These are phyloP conservation scores for Rasamsonia emersonii DNA, from an alignment of 2,329 filamentous ascomycete species.

Conservation along the genomic window DNA sequence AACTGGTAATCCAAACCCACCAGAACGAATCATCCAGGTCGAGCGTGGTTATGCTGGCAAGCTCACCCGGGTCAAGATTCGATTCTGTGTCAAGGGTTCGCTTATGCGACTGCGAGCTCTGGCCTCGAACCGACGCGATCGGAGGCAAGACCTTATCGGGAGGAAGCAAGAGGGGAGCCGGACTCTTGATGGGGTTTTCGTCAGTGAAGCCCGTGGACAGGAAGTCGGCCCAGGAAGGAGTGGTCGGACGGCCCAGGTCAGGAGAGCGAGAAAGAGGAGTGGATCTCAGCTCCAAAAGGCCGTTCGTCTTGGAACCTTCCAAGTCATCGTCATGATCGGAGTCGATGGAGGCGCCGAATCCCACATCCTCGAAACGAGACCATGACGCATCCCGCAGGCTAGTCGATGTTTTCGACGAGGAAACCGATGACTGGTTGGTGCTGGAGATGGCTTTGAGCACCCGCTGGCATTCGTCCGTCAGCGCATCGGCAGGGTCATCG, in stretches of 20 bases:
- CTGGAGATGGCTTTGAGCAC: conserved; percentile 83
- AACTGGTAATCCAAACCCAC: conserved; percentile 99
- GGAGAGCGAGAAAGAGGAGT: conserved; percentile 59
- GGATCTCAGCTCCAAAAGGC: conserved; percentile 50
- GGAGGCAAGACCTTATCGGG: conserved; percentile 87
- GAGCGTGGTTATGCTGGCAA: conserved; percentile 80
- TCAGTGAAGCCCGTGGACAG: conserved; percentile 88
- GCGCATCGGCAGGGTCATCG: conserved; percentile 75
- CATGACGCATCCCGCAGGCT: conserved; percentile 78
- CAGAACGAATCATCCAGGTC: conserved; percentile 94
- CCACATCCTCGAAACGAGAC: conserved; percentile 94
- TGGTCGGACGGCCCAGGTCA: conserved; percentile 72
- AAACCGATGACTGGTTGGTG: conserved; percentile 74
- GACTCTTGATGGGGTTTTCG: conserved; percentile 54
- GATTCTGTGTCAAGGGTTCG: conserved; percentile 60
- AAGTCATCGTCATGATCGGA: conserved; percentile 57
- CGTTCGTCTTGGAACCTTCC: conserved; percentile 24
- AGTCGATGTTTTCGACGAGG: conserved; percentile 61
- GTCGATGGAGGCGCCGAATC: conserved; percentile 69
- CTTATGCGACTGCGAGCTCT: conserved; percentile 78
- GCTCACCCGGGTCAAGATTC: conserved; percentile 77
- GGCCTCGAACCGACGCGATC: conserved; percentile 60
- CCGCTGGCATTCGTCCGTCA: conserved; percentile 89
- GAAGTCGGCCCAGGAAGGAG: conserved; percentile 97
- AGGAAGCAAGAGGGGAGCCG: conserved; percentile 67